Conservation (phyloP, 1,139 yeast species). For the Starmera stellimalicola region DNA sequence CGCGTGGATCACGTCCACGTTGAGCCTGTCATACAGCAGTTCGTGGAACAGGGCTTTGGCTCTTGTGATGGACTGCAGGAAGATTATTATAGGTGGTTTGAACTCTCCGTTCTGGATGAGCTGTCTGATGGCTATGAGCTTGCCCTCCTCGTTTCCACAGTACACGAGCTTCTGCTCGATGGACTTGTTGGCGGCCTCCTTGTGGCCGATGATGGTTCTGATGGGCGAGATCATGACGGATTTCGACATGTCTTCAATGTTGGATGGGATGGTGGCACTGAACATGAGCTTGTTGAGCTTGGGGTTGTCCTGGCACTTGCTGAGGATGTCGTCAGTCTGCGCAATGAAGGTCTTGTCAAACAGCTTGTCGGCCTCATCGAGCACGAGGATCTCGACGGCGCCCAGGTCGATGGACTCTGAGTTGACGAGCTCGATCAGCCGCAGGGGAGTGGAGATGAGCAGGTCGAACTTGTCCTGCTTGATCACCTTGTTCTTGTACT, state of each 20-base stretch:
- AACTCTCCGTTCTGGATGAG: conserved; percentile 78
- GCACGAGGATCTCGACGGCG: conserved; percentile 60
- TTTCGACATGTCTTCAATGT: conserved; percentile 82
- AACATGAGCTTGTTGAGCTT: conserved; percentile 63
- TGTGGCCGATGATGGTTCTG: conserved; percentile 84
- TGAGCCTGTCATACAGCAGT: conserved; percentile 77
- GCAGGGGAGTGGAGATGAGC: conserved; percentile 77
- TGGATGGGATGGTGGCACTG: conserved; percentile 93
- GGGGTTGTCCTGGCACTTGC: conserved; percentile 45
- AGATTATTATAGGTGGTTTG: conserved; percentile 87
- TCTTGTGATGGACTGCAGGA: conserved; percentile 84
- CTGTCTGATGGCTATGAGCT: conserved; percentile 82
- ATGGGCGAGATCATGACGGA: conserved; percentile 79
- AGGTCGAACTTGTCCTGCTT: conserved; percentile 65
- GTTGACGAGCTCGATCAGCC: conserved; percentile 73
- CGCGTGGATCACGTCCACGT: conserved; percentile 94
- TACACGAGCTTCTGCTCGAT: conserved; percentile 80
- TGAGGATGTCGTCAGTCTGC: conserved; percentile 80
- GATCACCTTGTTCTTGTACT: conserved; percentile 50
- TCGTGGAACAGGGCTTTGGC: conserved; percentile 95
- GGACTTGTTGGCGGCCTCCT: conserved; percentile 81
- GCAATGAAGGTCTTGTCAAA: conserved; percentile 86
- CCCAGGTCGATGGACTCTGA: conserved; percentile 50
- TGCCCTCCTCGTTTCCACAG: conserved; percentile 94
- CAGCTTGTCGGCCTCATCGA: conserved; percentile 94